These are phyloP conservation scores for Prunus padus DNA, from an alignment of 306 rosid genomes.

Conservation along the genomic window DNA sequence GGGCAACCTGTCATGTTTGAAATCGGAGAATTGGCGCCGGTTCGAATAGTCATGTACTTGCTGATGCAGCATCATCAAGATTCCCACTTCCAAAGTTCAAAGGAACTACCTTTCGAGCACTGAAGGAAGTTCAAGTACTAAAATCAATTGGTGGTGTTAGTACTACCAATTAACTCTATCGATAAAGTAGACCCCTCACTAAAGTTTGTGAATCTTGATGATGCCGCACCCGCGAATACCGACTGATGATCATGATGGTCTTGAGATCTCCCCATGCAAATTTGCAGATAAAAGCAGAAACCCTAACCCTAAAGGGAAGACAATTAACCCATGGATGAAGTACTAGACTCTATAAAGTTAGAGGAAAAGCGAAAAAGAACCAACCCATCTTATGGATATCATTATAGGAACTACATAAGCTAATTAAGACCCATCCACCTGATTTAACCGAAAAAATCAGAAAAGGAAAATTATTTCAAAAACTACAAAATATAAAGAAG, in stretches of 20 bases:
- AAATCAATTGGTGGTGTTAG: background rate
- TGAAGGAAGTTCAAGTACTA: background rate
- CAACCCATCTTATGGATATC: background rate
- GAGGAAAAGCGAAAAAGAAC: background rate
- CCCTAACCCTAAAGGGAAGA: slow-evolving; percentile 38
- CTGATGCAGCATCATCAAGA: slow-evolving; percentile 96
- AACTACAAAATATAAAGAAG: background rate
- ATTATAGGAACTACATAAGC: background rate
- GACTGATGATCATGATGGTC: slow-evolving; percentile 8
- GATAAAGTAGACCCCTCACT: slow-evolving; percentile 12
- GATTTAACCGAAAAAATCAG: background rate
- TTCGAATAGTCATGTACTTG: slow-evolving; percentile 47
- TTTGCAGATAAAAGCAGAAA: slow-evolving; percentile 10
- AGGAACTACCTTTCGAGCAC: background rate
- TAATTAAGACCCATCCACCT: background rate
- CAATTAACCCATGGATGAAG: slow-evolving; percentile 1
- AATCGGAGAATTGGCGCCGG: background rate
- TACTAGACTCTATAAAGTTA: slow-evolving; percentile 1
- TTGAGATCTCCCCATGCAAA: slow-evolving; percentile 19
- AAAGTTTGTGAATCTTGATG: slow-evolving; percentile 62
- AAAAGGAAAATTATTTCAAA: background rate
- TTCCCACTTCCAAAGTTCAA: slow-evolving; percentile 40
- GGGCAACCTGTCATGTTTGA: background rate
- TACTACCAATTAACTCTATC: background rate
- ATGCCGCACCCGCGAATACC: slow-evolving; percentile 50